Evolutionary conservation across 306 rosid species (phyloP), one percentile per base, ranked within the genome.

Genomic region (Vigna mungo): DNA sequence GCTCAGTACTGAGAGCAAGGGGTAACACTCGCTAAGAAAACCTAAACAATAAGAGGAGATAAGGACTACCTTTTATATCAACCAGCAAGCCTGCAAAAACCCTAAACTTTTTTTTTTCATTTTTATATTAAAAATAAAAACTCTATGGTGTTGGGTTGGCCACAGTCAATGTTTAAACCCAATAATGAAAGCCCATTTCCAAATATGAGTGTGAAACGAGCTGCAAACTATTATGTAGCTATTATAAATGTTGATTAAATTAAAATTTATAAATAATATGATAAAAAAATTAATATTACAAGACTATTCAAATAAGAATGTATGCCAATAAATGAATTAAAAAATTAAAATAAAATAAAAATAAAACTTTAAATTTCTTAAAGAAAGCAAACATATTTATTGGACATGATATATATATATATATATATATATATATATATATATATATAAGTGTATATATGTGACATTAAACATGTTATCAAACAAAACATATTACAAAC

Each of bases 61-160:
- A 85, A 82, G 74, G 74, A 63, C 25, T 43, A 39, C 79, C 5
- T 74, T 82, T 85, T 85, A 78, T 85, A 85, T 60, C 25, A 51
- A 13, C 67, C 0, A 41, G 13, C 46, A 5, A 43, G 18, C 70
- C 18, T 3, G 4, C n/a, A 55, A 82, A 83, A 85, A 81, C 86
- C 88, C 85, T 75, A 78, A 58, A 1, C 51, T 23, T 9, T 58
- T 58, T 71, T 11, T 16, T 16, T 16, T 44, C 23, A 12, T 7
- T 20, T 14, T 25, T 54, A 0, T 0, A 9, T 36, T 71, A n/a
- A 65, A 74, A 70, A 13, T 41, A 41, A 41, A 37, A 41, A 41
- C 55, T 54, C 59, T 59, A 1, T 41, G 36, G 15, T 0, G 2
- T 80, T 75, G 65, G 86, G 74, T 11, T 37, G 20, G 75, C 15